Evolutionary conservation across 345 rosid species (phyloP).

Genomic region (Geranium rotundifolium): DNA sequence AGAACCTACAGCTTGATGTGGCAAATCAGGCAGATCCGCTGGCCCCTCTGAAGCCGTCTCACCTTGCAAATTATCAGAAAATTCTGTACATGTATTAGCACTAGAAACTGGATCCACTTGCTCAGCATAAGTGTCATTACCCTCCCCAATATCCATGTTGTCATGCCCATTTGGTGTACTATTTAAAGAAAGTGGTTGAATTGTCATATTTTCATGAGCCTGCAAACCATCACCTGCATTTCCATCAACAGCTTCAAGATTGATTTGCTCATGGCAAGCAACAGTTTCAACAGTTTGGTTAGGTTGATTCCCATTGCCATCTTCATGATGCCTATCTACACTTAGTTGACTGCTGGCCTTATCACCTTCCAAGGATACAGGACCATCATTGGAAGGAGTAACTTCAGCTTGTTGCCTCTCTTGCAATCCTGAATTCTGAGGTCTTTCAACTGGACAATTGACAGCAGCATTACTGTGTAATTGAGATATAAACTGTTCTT

Average conservation of each 20-base stretch:
- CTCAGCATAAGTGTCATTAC: conserved; percentile 31
- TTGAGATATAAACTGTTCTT: conserved; percentile 70
- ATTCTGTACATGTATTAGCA: conserved; percentile 34
- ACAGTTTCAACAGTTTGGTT: conserved; percentile 29
- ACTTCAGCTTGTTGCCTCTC: conserved; percentile 44
- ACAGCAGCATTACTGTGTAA: conserved; percentile 39
- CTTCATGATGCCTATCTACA: conserved; percentile 42
- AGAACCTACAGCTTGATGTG: conserved; percentile 17
- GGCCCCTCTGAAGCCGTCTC: conserved; percentile 24
- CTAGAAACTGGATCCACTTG: conserved; percentile 30
- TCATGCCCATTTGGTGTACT: conserved; percentile 39
- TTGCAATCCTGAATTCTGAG: conserved; percentile 44
- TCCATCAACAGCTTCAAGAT: conserved; percentile 17
- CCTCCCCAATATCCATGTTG: conserved; percentile 68
- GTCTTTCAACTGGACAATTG: conserved; percentile 43
- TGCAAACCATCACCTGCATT: conserved; percentile 22
- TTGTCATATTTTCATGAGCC: conserved; percentile 28
- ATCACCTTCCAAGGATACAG: conserved; percentile 29
- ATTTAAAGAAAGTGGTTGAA: conserved; percentile 43
- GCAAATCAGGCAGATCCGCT: conserved; percentile 26
- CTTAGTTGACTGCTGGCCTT: conserved; percentile 32
- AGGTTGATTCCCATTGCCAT: conserved; percentile 29
- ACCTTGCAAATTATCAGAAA: conserved; percentile 19
- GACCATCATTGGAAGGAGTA: conserved; percentile 33
- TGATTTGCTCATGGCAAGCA: conserved; percentile 23